A percentile compares a stretch with the other conserved stretches of the same genome.
Conservation (phyloP, 345 rosid genomes). For the Toxicodendron radicans region DNA sequence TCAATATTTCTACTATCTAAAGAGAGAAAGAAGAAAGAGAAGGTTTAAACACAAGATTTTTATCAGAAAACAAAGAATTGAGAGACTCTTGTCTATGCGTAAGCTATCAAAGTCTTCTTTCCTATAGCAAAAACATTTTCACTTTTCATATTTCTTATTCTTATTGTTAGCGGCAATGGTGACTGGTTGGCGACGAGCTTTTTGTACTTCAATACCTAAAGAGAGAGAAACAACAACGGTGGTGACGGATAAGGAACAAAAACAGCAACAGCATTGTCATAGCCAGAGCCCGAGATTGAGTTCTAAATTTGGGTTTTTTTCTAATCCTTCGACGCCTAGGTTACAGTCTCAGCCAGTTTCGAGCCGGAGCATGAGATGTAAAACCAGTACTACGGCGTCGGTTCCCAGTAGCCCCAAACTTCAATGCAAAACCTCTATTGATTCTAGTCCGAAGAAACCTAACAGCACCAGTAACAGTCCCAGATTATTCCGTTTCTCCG, state of each 20-base stretch:
- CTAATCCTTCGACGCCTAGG: slow-evolving; percentile 81
- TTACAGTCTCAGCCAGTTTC: slow-evolving; percentile 49
- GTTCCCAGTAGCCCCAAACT: slow-evolving; percentile 60
- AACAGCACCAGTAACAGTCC: slow-evolving; percentile 35
- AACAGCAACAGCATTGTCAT: slow-evolving; percentile 16
- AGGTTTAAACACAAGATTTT: background rate
- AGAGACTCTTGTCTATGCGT: background rate
- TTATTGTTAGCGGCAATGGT: slow-evolving; percentile 51
- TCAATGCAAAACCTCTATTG: slow-evolving; percentile 44
- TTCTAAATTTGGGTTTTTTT: slow-evolving; percentile 72
- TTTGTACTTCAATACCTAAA: slow-evolving; percentile 71
- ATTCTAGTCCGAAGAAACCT: slow-evolving; percentile 20
- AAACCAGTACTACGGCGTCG: slow-evolving; percentile 49
- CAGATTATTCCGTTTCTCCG: slow-evolving; percentile 47
- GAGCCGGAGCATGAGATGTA: slow-evolving; percentile 54
- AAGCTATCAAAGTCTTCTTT: background rate
- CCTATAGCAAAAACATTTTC: no score
- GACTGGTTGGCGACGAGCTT: slow-evolving; percentile 77
- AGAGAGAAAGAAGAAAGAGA: background rate
- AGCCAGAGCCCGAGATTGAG: slow-evolving; percentile 45
- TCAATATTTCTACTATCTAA: background rate
- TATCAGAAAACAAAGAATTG: no score
- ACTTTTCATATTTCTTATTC: background rate
- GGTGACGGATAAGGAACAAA: slow-evolving; percentile 22
- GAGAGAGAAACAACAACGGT: slow-evolving; percentile 36